Evolutionary conservation across 1,284 basidiomycete species (phyloP).

Genomic region (Moesziomyces antarcticus): DNA sequence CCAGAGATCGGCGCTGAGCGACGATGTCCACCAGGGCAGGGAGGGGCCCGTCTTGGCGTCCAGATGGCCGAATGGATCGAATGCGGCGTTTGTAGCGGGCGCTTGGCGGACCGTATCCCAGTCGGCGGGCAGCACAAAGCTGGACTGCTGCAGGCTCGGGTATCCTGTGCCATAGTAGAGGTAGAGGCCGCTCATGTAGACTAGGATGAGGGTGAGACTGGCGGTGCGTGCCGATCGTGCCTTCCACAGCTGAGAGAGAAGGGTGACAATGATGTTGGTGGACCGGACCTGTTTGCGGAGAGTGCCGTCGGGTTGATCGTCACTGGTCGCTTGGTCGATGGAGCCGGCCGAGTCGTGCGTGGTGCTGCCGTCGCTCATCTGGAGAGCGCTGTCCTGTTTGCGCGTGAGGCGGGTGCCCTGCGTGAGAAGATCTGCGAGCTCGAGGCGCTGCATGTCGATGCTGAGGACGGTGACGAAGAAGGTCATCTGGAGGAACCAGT

Average conservation of each 20-base stretch:
- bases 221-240: slow-evolving; percentile 83
- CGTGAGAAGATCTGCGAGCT: slow-evolving; percentile 68
- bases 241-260: slow-evolving; percentile 37
- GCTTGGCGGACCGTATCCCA: slow-evolving; percentile 23
- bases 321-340: slow-evolving; percentile 13
- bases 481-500: slow-evolving; percentile 93
- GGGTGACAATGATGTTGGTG: slow-evolving; percentile 26
- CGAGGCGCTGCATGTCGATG: slow-evolving; percentile 88
- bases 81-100: slow-evolving; percentile 16
- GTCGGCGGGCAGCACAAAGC: slow-evolving; percentile 30
- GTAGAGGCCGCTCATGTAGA: slow-evolving; percentile 58
- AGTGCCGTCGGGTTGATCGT: slow-evolving; percentile 10
- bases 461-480: slow-evolving; percentile 90
- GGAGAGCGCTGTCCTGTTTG: slow-evolving; percentile 13
- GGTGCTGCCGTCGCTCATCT: slow-evolving; percentile 11
- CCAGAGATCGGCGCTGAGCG: slow-evolving; percentile 74
- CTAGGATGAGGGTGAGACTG: slow-evolving; percentile 74
- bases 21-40: slow-evolving; percentile 60
- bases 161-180: slow-evolving; percentile 62
- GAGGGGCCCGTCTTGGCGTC: slow-evolving; percentile 13
- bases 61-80: slow-evolving; percentile 57
- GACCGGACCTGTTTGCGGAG: slow-evolving; percentile 4
- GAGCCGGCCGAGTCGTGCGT: slow-evolving; percentile 7
- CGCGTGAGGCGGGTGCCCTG: slow-evolving; percentile 47
- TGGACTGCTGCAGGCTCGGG: slow-evolving; percentile 32